Conservation (phyloP, 805 yeast species). For the Saccharomycopsis babjevae region DNA sequence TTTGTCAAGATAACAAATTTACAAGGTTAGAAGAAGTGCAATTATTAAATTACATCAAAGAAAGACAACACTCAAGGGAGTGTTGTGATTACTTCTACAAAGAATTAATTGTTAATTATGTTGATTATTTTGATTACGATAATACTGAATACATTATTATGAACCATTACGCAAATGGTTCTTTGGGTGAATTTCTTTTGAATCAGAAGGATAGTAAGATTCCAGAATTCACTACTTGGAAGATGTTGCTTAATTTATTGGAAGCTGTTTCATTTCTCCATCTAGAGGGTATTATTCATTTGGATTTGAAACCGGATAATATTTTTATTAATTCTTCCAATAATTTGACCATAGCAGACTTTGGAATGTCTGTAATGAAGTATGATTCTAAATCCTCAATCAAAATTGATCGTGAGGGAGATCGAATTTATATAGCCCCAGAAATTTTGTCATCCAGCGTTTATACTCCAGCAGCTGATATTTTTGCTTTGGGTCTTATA, state of each 20-base stretch:
- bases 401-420: conserved; percentile 77
- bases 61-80: conserved; percentile 16
- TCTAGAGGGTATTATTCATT: conserved; percentile 59
- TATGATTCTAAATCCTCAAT: neutral
- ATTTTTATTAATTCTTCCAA: conserved; percentile 93
- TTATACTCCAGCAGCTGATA: conserved; percentile 88
- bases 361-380: conserved; percentile 71
- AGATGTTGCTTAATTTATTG: conserved; percentile 75
- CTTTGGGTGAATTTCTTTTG: conserved; percentile 66
- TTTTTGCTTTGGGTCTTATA: conserved; percentile 87
- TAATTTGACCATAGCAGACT: conserved; percentile 86
- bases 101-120: conserved; percentile 67
- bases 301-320: conserved; percentile 93
- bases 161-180: conserved; percentile 91
- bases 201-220: conserved; percentile 69
- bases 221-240: conserved; percentile 98
- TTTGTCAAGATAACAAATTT: conserved; percentile 2
- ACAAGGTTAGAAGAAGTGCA: conserved; percentile 24
- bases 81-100: conserved; percentile 46
- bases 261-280: conserved; percentile 78
- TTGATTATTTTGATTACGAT: conserved; percentile 78
- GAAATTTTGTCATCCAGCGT: conserved; percentile 76
- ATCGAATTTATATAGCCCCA: conserved; percentile 95
- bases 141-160: conserved; percentile 82
- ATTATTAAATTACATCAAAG: conserved; percentile 27